Conservation (phyloP, 768 basidiomycete species). For the Amanita fuliginea region DNA sequence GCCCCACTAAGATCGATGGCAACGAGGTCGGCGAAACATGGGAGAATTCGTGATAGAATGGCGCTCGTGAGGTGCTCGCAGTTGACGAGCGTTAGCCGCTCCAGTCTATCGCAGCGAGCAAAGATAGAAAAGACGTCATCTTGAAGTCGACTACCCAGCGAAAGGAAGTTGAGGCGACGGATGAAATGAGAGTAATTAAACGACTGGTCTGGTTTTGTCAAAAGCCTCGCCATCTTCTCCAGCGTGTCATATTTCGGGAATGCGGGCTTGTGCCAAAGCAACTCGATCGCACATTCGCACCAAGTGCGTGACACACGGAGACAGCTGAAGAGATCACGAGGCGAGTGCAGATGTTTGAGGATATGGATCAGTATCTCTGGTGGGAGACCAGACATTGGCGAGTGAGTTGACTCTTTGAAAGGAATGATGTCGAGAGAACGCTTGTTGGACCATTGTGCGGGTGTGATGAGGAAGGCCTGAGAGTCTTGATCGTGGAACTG, state of each 20-base stretch:
- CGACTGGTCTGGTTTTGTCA: conserved; percentile 53
- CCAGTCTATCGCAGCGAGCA: conserved; percentile 66
- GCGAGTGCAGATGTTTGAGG: conserved; percentile 68
- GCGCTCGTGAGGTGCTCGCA: conserved; percentile 59
- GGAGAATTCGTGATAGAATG: conserved; percentile 53
- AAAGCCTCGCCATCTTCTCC: conserved; percentile 65
- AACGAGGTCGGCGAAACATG: conserved; percentile 64
- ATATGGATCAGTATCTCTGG: conserved; percentile 92
- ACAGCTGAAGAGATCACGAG: conserved; percentile 62
- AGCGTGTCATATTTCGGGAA: conserved; percentile 63
- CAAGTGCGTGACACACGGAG: conserved; percentile 82
- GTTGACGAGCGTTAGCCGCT: conserved; percentile 81
- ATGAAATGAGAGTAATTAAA: conserved; percentile 87
- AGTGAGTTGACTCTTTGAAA: conserved; percentile 22
- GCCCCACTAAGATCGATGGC: conserved; percentile 81
- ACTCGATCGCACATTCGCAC: conserved; percentile 93
- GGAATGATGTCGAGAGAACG: conserved; percentile 12
- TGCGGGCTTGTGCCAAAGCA: conserved; percentile 87
- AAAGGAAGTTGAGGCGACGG: conserved; percentile 82
- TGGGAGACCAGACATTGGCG: conserved; percentile 62
- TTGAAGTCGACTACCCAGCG: conserved; percentile 54
- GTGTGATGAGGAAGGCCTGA: conserved; percentile 34
- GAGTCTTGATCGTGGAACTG: conserved; percentile 35
- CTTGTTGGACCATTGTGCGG: conserved; percentile 57
- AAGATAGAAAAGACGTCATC: conserved; percentile 69